Conservation (phyloP, 768 basidiomycete species). For the Gymnopilus dilepis region DNA sequence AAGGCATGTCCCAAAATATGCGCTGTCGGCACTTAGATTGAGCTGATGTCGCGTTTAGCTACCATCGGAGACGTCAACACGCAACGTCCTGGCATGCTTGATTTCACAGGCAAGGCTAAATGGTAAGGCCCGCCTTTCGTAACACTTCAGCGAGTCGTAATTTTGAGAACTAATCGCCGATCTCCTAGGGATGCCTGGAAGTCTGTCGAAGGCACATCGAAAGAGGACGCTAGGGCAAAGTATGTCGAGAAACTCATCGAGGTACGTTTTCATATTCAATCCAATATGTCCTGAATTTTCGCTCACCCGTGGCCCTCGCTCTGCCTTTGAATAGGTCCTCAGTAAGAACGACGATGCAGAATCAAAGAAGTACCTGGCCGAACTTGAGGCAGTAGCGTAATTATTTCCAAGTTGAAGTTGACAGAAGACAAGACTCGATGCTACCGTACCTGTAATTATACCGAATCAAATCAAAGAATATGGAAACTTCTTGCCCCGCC, state of each 20-base stretch:
- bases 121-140: slow-evolving; percentile 54
- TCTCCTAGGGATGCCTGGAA: slow-evolving; percentile 85
- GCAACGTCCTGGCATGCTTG: slow-evolving; percentile 72
- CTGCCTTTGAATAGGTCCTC: slow-evolving; percentile 20
- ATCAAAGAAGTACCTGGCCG: slow-evolving; percentile 57
- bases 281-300: neutral
- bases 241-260: slow-evolving; percentile 80
- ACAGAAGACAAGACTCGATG: slow-evolving; percentile 1
- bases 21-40: slow-evolving; percentile 6
- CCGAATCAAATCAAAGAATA: neutral
- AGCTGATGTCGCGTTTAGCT: slow-evolving; percentile 45
- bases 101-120: slow-evolving; percentile 90
- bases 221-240: slow-evolving; percentile 71
- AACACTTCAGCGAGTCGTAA: neutral
- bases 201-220: slow-evolving; percentile 66
- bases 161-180: slow-evolving; percentile 5
- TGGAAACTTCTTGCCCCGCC: neutral
- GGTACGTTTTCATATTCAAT: slow-evolving; percentile 44
- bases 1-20: slow-evolving; percentile 55
- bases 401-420: neutral
- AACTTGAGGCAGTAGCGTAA: slow-evolving; percentile 59
- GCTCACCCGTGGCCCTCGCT: neutral
- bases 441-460: slow-evolving; percentile 4
- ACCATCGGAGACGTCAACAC: slow-evolving; percentile 76
- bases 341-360: slow-evolving; percentile 52